Base-by-base conservation (phyloP, 768 basidiomycete genomes). In the Russula virescens region DNA sequence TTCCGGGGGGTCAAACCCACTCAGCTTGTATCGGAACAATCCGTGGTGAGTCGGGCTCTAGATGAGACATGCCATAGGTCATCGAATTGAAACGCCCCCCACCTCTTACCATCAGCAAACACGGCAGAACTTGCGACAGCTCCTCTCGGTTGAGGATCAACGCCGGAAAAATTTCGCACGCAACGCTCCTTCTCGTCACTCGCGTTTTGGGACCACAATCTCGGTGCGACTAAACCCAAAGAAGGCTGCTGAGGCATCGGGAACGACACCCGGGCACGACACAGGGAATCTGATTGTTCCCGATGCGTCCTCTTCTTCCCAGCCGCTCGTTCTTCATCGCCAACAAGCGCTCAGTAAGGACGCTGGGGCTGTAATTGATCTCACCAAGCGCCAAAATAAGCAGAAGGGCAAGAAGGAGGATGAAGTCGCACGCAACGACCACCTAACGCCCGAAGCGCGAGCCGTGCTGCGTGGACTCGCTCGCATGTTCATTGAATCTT, bases 201-300 rank as follows among this genome's bases (percentile, higher is more conserved):
- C 94, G 26, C 86, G 95, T 52, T 99, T 99, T 74, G 97, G 97
- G 1, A 98, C 97, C 2, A 98, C 95, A 10, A 87, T 98, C 66
- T 77, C 88, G 23, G 87, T 99, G 57, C 83, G 80, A 65, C 77
- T 89, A 47, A 88, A 86, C 62, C 73, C 85, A 16, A 81, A 80
- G 65, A 84, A 82, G 72, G 59, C 46, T 13, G 18, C 46, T 8
- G 31, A 26, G 13, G 21, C 54, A 3, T 31, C 55, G 52, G 52
- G 26, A 64, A 28, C 69, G 18, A 68, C 72, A 19, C 63, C 74
- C 13, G 66, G 56, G 59, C 70, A 70, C 45, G 69, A 71, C 58
- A 66, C 50, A 16, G 64, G 65, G 60, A 68, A 69, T 55, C 70
- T 63, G 47, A 55, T 70, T 45, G 66, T 66, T 63, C 48, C 63